phyloP scores from a whole-genome alignment of 2,329 filamentous ascomycete genomes.

The Alternaria burnsii region DNA sequence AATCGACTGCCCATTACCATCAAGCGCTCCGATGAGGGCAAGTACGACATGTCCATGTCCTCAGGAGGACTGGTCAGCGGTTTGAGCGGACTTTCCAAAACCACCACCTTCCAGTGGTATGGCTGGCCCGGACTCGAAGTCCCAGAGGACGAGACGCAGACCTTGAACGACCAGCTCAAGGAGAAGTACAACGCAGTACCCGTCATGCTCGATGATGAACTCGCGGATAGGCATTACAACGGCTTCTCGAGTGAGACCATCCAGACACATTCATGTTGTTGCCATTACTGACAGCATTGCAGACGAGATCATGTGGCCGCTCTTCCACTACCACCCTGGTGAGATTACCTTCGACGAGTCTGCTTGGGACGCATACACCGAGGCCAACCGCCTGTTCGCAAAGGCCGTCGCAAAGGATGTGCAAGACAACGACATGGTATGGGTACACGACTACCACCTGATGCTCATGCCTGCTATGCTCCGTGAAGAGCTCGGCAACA shows the following conservation, averaged over 20 bases:
- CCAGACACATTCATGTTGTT: neutral
- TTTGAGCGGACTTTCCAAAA: constrained; percentile 88
- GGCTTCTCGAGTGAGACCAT: constrained; percentile 84
- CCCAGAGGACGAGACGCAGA: constrained; percentile 79
- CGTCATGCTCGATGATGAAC: constrained; percentile 90
- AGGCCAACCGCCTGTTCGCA: constrained; percentile 92
- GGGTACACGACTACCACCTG: constrained; percentile 98
- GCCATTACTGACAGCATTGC: constrained; percentile 6
- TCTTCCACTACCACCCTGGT: constrained; percentile 98
- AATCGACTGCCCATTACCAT: constrained; percentile 97
- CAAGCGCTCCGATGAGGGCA: constrained; percentile 89
- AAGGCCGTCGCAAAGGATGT: constrained; percentile 87
- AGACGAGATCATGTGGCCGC: constrained; percentile 96
- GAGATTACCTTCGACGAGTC: constrained; percentile 98
- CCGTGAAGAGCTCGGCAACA: constrained; percentile 82
- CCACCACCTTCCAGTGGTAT: constrained; percentile 97
- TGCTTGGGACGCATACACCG: constrained; percentile 90
- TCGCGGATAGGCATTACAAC: constrained; percentile 96
- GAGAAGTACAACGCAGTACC: constrained; percentile 90
- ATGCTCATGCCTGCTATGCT: constrained; percentile 98
- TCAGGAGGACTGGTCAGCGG: constrained; percentile 95
- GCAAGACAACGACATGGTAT: constrained; percentile 91
- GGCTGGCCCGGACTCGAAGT: constrained; percentile 96
- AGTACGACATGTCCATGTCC: constrained; percentile 94
- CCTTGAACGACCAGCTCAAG: constrained; percentile 79